phyloP scores from a whole-genome alignment of 768 basidiomycete genomes.

The Xerocomellus amylosporus region DNA sequence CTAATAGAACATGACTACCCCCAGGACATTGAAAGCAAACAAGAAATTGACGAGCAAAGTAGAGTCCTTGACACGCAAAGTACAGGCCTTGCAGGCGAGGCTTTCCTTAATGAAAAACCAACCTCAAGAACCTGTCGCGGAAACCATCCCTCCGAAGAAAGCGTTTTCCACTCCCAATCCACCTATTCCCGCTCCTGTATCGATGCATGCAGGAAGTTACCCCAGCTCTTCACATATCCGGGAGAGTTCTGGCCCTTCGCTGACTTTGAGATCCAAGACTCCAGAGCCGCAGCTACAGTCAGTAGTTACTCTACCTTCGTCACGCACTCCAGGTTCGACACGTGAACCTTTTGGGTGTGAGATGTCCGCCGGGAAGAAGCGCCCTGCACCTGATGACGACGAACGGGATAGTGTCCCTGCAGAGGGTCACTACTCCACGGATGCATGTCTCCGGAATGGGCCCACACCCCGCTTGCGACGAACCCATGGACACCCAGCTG shows the following conservation, averaged over 20 bases:
- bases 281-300: constrained; percentile 41
- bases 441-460: constrained; percentile 36
- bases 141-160: constrained; percentile 9
- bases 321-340: constrained; percentile 49
- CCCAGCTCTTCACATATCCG: constrained; percentile 9
- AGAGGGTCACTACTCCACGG: constrained; percentile 55
- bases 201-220: background rate
- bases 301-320: constrained; percentile 24
- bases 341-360: constrained; percentile 33
- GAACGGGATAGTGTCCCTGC: constrained; percentile 59
- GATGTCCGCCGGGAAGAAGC: constrained; percentile 58
- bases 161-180: constrained; percentile 11
- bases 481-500: constrained; percentile 54
- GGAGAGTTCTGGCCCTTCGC: constrained; percentile 45
- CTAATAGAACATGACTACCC: constrained; percentile 4
- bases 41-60: constrained; percentile 71
- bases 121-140: constrained; percentile 15
- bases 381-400: constrained; percentile 75
- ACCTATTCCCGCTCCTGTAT: constrained; percentile 10
- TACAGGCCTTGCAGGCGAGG: constrained; percentile 68
- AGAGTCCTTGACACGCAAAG: constrained; percentile 69
- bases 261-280: constrained; percentile 48
- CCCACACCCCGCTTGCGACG: constrained; percentile 63
- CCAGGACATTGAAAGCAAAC: constrained; percentile 74
- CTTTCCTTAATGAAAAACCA: constrained; percentile 52